phyloP scores from a whole-genome alignment of 495 filamentous ascomycete species.

The Lophiostoma macrostomum region DNA sequence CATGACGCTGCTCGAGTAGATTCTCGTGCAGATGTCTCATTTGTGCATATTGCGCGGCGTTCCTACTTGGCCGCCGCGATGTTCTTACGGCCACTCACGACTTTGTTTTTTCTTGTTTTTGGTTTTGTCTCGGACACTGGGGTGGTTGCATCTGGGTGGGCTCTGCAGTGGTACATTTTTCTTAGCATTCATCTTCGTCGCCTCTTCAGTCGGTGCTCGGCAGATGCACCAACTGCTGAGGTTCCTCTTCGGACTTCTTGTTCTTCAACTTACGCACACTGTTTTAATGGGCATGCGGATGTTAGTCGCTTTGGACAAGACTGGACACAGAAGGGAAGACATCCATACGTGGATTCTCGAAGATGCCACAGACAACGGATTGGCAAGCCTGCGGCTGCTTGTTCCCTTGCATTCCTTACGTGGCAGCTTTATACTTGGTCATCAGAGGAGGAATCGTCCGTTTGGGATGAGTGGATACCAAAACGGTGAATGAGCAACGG shows the following conservation, averaged over 20 bases:
- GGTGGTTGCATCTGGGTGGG: constrained; percentile 13
- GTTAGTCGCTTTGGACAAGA: no score
- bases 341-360: no score
- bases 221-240: neutral
- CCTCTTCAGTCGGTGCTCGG: constrained; percentile 3
- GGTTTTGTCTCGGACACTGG: neutral
- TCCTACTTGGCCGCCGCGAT: constrained; percentile 6
- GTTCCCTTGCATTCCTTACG: constrained; percentile 31
- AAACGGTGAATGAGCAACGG: constrained; percentile 11
- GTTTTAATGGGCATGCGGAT: constrained; percentile 33
- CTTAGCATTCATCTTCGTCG: constrained; percentile 23
- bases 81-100: constrained; percentile 33
- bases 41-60: constrained; percentile 31
- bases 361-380: neutral
- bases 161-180: constrained; percentile 4
- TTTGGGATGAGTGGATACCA: neutral
- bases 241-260: constrained; percentile 19
- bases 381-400: constrained; percentile 24
- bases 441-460: neutral
- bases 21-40: constrained; percentile 10
- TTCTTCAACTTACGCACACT: constrained; percentile 17
- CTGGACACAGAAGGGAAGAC: neutral
- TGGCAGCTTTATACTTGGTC: neutral
- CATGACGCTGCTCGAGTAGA: constrained; percentile 13
- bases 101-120: constrained; percentile 18